phyloP scores from a whole-genome alignment of 306 rosid species.

The Begonia peltatifolia region DNA sequence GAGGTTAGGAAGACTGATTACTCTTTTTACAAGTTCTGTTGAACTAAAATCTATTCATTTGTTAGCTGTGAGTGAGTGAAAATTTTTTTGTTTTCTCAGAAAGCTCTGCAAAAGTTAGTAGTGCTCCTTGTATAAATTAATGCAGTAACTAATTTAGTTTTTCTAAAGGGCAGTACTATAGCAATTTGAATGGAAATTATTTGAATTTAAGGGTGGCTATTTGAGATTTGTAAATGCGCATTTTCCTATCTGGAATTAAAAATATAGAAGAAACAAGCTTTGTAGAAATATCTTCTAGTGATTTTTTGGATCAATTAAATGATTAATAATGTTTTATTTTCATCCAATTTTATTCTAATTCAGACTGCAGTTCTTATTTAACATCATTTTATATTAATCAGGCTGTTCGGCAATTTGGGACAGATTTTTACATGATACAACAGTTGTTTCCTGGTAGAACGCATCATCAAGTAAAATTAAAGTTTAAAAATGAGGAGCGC shows the following conservation, averaged over 20 bases:
- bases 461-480: not conserved
- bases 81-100: too few relatives aligned
- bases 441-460: not conserved
- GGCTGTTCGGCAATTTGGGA: not conserved
- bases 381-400: not conserved
- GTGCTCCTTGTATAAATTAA: too few relatives aligned
- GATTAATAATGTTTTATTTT: not conserved
- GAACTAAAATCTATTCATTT: too few relatives aligned
- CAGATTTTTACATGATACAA: not conserved
- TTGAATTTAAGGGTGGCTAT: too few relatives aligned
- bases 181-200: too few relatives aligned
- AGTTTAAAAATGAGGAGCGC: not conserved
- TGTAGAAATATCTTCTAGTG: not conserved
- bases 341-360: not conserved
- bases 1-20: slow-evolving; percentile 21
- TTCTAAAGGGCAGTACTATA: too few relatives aligned
- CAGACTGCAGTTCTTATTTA: not conserved
- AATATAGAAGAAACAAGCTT: too few relatives aligned
- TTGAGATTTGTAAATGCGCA: too few relatives aligned
- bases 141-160: too few relatives aligned
- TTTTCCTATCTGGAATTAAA: too few relatives aligned
- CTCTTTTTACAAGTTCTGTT: slow-evolving; percentile 13
- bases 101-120: too few relatives aligned
- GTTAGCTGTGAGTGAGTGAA: too few relatives aligned
- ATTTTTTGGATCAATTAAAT: not conserved